These are phyloP conservation scores for Sarocladiaceae sp. DNA, from an alignment of 2,329 filamentous ascomycete species.

Conservation along the genomic window DNA sequence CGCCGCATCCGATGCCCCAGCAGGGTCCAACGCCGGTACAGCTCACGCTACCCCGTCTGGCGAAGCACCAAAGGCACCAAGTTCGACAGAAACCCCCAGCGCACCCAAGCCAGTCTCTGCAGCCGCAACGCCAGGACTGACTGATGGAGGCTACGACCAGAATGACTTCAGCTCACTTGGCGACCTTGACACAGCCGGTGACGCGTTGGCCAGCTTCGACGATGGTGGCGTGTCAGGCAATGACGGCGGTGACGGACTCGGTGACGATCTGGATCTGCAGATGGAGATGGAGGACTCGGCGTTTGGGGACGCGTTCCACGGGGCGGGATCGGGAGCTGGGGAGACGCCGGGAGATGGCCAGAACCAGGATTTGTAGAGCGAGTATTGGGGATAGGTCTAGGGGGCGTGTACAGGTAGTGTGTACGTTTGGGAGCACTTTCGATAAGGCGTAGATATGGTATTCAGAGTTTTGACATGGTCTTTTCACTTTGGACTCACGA, in stretches of 20 bases:
- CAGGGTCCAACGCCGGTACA: constrained; percentile 16
- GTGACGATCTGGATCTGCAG: constrained; percentile 54
- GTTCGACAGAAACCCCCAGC: not conserved
- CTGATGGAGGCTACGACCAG: constrained; percentile 41
- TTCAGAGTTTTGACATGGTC: not conserved
- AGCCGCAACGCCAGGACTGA: constrained; percentile 37
- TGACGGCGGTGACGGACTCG: constrained; percentile 39
- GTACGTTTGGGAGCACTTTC: not conserved
- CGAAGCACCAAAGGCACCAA: constrained; percentile 24
- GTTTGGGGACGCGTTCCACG: constrained; percentile 80
- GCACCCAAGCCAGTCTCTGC: constrained; percentile 36
- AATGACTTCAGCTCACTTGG: constrained; percentile 61
- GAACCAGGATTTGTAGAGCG: constrained; percentile 26
- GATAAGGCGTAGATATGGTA: constrained; percentile 3
- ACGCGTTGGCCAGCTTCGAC: constrained; percentile 62
- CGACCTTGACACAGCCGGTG: constrained; percentile 66
- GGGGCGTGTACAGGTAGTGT: not conserved
- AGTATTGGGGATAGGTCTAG: not conserved
- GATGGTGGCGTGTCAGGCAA: constrained; percentile 47
- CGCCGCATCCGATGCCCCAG: constrained; percentile 30
- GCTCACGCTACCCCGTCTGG: constrained; percentile 21
- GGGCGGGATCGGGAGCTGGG: constrained; percentile 37
- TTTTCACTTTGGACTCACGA: not conserved
- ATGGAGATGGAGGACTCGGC: constrained; percentile 75
- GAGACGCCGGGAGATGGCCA: constrained; percentile 26